phyloP scores from a whole-genome alignment of 371 early-diverging fungal species.

The Chytridium lagenaria region DNA sequence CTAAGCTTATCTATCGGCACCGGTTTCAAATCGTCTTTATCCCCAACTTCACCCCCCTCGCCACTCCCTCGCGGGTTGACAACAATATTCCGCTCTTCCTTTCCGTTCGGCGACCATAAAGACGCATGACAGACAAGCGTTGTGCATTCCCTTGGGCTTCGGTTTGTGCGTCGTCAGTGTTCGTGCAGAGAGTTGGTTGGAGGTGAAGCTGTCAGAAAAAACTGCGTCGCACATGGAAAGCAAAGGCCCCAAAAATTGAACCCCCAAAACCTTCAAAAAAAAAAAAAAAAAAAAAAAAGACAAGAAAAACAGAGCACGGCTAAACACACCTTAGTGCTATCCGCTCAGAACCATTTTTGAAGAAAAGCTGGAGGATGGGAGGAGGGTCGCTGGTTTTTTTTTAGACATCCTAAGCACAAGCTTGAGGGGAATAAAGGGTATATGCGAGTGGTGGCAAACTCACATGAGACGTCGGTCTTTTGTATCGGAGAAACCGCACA shows the following conservation, averaged over 20 bases:
- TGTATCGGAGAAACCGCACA: constrained; percentile 63
- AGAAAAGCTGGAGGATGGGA: constrained; percentile 39
- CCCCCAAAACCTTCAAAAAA: neutral
- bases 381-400: constrained; percentile 41
- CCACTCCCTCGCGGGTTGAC: constrained; percentile 31
- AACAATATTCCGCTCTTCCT: constrained; percentile 37
- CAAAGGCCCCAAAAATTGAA: neutral
- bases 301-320: neutral
- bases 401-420: neutral
- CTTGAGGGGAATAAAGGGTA: neutral
- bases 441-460: neutral
- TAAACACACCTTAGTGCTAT: constrained; percentile 26
- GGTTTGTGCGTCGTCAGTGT: no score
- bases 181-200: no score
- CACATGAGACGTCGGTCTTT: constrained; percentile 40
- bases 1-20: neutral
- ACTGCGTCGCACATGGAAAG: constrained; percentile 2
- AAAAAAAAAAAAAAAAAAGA: neutral
- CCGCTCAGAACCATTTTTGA: constrained; percentile 10
- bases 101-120: constrained; percentile 53
- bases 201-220: constrained; percentile 2
- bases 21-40: constrained; percentile 14
- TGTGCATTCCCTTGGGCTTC: constrained; percentile 55
- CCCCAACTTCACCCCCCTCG: constrained; percentile 39
- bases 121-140: constrained; percentile 68